Evolutionary conservation across 106 monocot species (phyloP).

Genomic region (Posidonia australis): DNA sequence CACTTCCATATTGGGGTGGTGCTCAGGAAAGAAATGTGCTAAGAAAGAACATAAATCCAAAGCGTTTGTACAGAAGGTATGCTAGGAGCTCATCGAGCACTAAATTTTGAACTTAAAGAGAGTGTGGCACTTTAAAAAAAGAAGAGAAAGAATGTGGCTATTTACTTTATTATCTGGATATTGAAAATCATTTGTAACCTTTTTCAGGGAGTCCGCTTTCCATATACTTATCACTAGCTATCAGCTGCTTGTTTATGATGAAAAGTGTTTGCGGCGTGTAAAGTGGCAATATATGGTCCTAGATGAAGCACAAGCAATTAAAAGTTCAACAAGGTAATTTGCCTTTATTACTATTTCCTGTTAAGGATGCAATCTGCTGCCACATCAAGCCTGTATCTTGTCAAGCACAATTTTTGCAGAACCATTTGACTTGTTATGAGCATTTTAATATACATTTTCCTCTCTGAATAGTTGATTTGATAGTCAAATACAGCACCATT

Average conservation of each 20-base stretch:
- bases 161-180: not conserved
- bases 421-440: no score
- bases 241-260: slow-evolving; percentile 86
- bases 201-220: slow-evolving; percentile 70
- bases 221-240: slow-evolving; percentile 98
- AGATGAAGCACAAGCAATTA: slow-evolving; percentile 99
- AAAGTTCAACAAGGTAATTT: slow-evolving; percentile 86
- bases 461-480: no score
- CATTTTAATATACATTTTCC: not conserved
- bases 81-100: not conserved
- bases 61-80: slow-evolving; percentile 91
- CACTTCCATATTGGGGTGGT: slow-evolving; percentile 95
- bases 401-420: no score
- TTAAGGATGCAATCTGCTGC: not conserved
- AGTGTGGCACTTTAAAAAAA: no score
- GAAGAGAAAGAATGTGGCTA: not conserved
- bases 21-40: slow-evolving; percentile 57
- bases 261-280: slow-evolving; percentile 70
- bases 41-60: slow-evolving; percentile 88
- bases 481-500: not conserved
- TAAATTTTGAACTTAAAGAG: not conserved
- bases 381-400: no score
- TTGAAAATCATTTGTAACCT: not conserved
- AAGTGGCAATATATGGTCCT: slow-evolving; percentile 99
- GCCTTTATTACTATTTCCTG: not conserved